These are phyloP conservation scores for Rhodomyrtus psidioides DNA, from an alignment of 441 rosid species.

Conservation along the genomic window DNA sequence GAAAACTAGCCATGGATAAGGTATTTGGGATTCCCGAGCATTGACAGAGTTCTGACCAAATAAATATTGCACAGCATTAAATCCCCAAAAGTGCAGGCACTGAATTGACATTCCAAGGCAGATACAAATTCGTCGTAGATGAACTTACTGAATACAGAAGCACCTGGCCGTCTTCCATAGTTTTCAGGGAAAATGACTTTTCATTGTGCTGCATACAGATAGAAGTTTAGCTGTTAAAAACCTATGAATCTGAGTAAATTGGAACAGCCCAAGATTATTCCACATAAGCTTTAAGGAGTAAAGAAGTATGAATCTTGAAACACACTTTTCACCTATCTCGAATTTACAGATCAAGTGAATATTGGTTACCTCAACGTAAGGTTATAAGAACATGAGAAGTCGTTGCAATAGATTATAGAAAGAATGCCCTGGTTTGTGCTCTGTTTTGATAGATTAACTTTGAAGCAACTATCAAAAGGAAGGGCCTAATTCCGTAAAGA, in stretches of 20 bases:
- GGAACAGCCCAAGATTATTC: not conserved
- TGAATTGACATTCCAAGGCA: not conserved
- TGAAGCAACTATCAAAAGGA: too few relatives aligned
- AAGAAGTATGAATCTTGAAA: not conserved
- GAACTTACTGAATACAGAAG: constrained; percentile 67
- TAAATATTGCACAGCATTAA: not conserved
- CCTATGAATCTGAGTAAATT: not conserved
- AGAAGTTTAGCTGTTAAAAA: not conserved
- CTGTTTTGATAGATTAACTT: too few relatives aligned
- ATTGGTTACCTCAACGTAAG: not conserved
- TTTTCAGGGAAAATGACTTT: constrained; percentile 72
- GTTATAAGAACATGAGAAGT: not conserved
- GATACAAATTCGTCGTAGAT: not conserved
- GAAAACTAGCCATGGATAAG: constrained; percentile 91
- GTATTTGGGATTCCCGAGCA: constrained; percentile 67
- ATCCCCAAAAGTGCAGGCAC: not conserved
- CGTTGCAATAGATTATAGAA: not conserved
- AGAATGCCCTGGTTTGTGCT: too few relatives aligned
- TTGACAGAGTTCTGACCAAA: constrained; percentile 69
- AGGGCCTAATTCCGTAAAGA: not conserved
- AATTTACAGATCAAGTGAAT: not conserved
- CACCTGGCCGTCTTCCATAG: constrained; percentile 94
- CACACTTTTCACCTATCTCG: not conserved
- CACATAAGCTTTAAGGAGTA: not conserved
- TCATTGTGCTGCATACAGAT: constrained; percentile 55